phyloP scores from a whole-genome alignment of 202 grass and related monocot species.

The Panicum virgatum region DNA sequence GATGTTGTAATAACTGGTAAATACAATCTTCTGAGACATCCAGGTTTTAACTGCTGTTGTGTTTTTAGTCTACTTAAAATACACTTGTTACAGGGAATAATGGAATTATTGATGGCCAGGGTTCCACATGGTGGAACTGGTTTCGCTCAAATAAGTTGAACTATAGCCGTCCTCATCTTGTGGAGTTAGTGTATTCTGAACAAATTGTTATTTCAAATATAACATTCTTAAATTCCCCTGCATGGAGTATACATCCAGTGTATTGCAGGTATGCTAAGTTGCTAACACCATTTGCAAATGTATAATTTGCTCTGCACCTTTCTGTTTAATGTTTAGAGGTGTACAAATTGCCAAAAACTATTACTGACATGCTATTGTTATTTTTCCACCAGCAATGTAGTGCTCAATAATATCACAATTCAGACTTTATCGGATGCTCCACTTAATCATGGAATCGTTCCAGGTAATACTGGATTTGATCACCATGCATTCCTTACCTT shows the following conservation, averaged over 20 bases:
- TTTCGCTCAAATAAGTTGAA: slow-evolving; percentile 64
- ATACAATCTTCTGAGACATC: slow-evolving; percentile 12
- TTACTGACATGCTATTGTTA: background rate
- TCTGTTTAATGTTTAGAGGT: background rate
- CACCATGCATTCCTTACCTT: background rate
- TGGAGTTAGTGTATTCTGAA: slow-evolving; percentile 71
- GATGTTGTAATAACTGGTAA: slow-evolving; percentile 88
- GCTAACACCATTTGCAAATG: background rate
- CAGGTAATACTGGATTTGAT: slow-evolving; percentile 51
- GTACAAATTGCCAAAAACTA: background rate
- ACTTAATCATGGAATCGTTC: slow-evolving; percentile 81
- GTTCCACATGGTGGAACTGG: slow-evolving; percentile 91
- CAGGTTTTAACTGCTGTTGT: background rate
- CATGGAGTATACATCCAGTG: slow-evolving; percentile 86
- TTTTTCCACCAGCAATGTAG: slow-evolving; percentile 53
- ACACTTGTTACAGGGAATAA: slow-evolving; percentile 59
- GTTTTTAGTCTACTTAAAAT: background rate
- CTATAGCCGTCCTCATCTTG: slow-evolving; percentile 90
- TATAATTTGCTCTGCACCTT: background rate
- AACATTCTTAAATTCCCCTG: slow-evolving; percentile 76
- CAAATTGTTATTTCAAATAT: slow-evolving; percentile 79
- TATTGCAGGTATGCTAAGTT: slow-evolving; percentile 84
- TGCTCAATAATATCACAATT: slow-evolving; percentile 59
- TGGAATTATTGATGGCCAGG: slow-evolving; percentile 77
- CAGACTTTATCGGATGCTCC: slow-evolving; percentile 64